These are phyloP conservation scores for Dryas drummondii DNA, from an alignment of 306 rosid species.

Conservation along the genomic window DNA sequence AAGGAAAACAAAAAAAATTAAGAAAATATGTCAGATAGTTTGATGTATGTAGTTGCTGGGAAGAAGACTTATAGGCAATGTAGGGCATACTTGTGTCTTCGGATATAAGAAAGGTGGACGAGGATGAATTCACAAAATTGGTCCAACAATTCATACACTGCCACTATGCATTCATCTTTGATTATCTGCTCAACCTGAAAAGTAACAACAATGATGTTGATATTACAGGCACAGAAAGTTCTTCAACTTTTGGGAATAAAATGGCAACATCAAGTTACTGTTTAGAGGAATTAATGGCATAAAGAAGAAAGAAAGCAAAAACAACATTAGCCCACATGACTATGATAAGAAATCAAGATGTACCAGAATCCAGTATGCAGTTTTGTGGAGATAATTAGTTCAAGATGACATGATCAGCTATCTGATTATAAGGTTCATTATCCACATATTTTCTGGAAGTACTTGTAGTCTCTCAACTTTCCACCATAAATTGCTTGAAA, in stretches of 20 bases:
- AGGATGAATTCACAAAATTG: conserved; percentile 61
- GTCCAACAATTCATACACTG: conserved; percentile 61
- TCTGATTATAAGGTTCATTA: background rate
- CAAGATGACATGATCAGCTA: too few relatives aligned
- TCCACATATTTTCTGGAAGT: background rate
- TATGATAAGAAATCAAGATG: too few relatives aligned
- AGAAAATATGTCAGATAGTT: background rate
- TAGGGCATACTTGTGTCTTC: conserved; percentile 60
- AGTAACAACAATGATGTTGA: background rate
- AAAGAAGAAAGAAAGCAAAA: background rate
- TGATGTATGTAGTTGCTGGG: background rate
- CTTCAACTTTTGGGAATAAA: background rate
- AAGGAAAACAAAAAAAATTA: background rate
- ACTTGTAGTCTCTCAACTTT: background rate
- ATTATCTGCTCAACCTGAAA: conserved; percentile 69
- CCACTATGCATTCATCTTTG: conserved; percentile 48
- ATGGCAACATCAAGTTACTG: background rate
- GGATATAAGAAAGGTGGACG: conserved; percentile 50
- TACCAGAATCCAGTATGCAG: too few relatives aligned
- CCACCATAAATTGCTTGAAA: background rate
- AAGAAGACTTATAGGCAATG: background rate
- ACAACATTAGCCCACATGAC: too few relatives aligned
- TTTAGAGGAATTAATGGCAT: background rate
- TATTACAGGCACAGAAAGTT: background rate
- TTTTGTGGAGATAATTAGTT: too few relatives aligned